Base-by-base conservation (phyloP, 257 asterid genomes). In the Prunella vulgaris region DNA sequence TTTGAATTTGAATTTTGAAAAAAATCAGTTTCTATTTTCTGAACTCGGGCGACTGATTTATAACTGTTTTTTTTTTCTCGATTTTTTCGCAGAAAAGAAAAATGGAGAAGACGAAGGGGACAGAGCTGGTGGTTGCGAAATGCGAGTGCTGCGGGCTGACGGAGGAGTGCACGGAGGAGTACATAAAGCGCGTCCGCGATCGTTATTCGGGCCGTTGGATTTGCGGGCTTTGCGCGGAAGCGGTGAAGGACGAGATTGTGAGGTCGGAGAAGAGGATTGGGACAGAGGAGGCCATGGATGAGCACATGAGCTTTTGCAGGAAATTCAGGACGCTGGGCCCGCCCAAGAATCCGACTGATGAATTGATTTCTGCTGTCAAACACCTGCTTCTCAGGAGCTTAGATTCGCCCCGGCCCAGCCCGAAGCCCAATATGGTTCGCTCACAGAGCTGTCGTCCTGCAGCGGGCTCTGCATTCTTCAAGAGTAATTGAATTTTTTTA, bases 181-280 rank as follows among this genome's bases (percentile, higher is more conserved):
- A 91, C 82, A 78, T 80, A 40, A 74, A 53, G 60, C 77, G 83
- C 7, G 92, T 89, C 0, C 79, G 87, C 0, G 90, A 83, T 0
- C 77, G 90, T n/a, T 83, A 87, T 69, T 81, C 74, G 54, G 95
- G 95, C 13, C 82, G 85, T 20, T 92, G 97, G 97, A 83, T 92
- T 7, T 92, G 97, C 78, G 97, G 97, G 76, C 93, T 92, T 10
- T 91, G 97, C 46, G 78, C 87, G 0, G 97, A 91, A 74, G 97
- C 96, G 0, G 96, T 87, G 71, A 87, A 92, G 80, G 95, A 91
- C 1, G 97, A 91, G 74, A 62, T 82, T 5, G 81, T 13, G n/a
- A 71, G 93, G 32, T 83, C 90, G 7, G 82, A 81, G 18, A 44
- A 68, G 7, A 20, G 74, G 52, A 88, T 88, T 10, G 86, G 90